A percentile compares a stretch with the other conserved stretches of the same genome.
phyloP scores from a whole-genome alignment of 495 filamentous ascomycete genomes.

The Tuber indicum region DNA sequence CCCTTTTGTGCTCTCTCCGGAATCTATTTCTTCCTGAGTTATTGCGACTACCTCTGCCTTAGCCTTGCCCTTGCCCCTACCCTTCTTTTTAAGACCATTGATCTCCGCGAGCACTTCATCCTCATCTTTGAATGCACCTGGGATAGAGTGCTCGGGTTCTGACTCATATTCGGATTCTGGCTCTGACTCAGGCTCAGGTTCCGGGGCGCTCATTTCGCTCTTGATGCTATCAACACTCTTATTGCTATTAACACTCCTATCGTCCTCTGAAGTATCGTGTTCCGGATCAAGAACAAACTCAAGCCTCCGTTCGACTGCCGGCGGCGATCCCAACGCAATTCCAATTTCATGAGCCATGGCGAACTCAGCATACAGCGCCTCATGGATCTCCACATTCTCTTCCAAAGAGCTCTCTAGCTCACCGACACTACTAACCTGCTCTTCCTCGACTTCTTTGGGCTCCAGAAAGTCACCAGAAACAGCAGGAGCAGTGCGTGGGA shows the following conservation, averaged over 20 bases:
- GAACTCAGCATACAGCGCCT: neutral
- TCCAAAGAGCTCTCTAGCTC: neutral
- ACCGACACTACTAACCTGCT: neutral
- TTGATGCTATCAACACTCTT: neutral
- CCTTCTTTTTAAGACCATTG: neutral
- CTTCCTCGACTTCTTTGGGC: neutral
- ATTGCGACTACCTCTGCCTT: neutral
- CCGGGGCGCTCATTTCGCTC: neutral
- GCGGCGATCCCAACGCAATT: constrained; percentile 1
- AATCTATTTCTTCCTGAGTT: neutral
- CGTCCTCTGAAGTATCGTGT: neutral
- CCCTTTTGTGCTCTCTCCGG: constrained; percentile 1
- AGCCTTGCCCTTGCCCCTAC: neutral
- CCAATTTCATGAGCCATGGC: neutral
- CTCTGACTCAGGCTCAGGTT: neutral
- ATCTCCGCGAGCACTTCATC: constrained; percentile 7
- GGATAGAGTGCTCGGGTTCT: neutral
- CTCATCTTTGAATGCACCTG: constrained; percentile 5
- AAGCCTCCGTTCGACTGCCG: neutral
- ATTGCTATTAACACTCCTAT: neutral
- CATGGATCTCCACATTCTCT: neutral
- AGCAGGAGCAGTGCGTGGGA: neutral
- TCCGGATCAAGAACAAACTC: neutral
- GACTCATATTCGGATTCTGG: constrained; percentile 4
- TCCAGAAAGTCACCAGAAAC: neutral